A percentile compares a stretch with the other conserved stretches of the same genome.
Conservation (phyloP, 2,329 filamentous ascomycete genomes). For the Aspergillus bombycis region DNA sequence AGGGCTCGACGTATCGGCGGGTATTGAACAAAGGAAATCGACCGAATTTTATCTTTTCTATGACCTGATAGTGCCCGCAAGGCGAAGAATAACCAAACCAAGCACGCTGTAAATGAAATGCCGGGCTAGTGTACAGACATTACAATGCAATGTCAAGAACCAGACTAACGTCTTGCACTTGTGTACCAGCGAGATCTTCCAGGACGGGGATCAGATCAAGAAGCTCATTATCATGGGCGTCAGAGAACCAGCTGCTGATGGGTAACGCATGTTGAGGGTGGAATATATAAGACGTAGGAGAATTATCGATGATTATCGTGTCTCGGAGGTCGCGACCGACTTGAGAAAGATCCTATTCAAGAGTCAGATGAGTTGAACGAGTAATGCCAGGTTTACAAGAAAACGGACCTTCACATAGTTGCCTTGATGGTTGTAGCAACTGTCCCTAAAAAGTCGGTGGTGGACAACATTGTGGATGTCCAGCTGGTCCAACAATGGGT, state of each 20-base stretch:
- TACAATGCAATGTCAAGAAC: conserved; percentile 85
- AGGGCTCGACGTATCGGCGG: neutral
- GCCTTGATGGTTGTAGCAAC: conserved; percentile 98
- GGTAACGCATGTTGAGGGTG: conserved; percentile 98
- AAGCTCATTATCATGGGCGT: conserved; percentile 98
- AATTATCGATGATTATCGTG: conserved; percentile 99
- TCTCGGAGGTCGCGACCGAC: conserved; percentile 93
- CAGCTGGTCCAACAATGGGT: conserved; percentile 91
- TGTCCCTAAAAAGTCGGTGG: conserved; percentile 94
- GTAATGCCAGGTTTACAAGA: neutral
- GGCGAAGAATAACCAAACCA: conserved; percentile 20
- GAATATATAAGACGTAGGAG: conserved; percentile 98
- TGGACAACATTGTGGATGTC: conserved; percentile 98
- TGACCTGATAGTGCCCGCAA: conserved; percentile 16
- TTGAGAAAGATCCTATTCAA: conserved; percentile 81
- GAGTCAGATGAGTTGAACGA: conserved; percentile 14
- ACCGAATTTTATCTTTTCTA: conserved; percentile 15
- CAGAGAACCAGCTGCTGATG: conserved; percentile 99
- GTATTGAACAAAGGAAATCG: conserved; percentile 10
- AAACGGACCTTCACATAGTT: conserved; percentile 84
- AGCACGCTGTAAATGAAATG: conserved; percentile 34
- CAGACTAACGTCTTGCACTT: conserved; percentile 94
- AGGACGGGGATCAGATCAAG: conserved; percentile 97
- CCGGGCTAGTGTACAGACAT: conserved; percentile 35
- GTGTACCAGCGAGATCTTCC: conserved; percentile 86